These are phyloP conservation scores for Monosporozyma solicola DNA, from an alignment of 805 yeast genomes.

Conservation along the genomic window DNA sequence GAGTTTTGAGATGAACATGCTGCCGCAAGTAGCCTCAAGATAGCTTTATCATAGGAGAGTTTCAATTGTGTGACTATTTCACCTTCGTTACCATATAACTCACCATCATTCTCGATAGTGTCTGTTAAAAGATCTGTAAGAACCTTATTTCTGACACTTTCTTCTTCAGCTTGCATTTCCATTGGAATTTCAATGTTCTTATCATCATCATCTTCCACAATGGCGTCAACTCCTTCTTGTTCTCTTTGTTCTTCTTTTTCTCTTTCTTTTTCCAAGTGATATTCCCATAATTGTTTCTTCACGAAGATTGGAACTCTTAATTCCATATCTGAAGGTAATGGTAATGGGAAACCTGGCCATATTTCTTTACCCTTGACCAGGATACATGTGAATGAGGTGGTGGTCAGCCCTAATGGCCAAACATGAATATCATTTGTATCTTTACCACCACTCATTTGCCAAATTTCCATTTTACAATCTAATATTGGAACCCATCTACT, in stretches of 20 bases:
- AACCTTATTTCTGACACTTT: constrained; percentile 48
- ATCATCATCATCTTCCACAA: constrained; percentile 12
- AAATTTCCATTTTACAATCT: constrained; percentile 40
- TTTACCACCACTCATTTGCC: constrained; percentile 43
- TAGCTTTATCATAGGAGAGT: constrained; percentile 59
- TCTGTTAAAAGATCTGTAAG: constrained; percentile 57
- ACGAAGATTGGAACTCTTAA: constrained; percentile 52
- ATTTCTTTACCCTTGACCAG: constrained; percentile 55
- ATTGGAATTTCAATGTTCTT: constrained; percentile 20
- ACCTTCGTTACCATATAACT: constrained; percentile 36
- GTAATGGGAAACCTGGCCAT: constrained; percentile 77
- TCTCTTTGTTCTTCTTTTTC: constrained; percentile 22
- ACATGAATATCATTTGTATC: constrained; percentile 45
- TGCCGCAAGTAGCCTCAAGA: constrained; percentile 65
- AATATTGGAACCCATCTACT: constrained; percentile 83
- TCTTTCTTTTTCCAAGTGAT: constrained; percentile 21
- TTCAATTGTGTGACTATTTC: constrained; percentile 48
- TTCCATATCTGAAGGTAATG: constrained; percentile 73
- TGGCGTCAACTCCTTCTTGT: constrained; percentile 1
- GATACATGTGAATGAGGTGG: constrained; percentile 63
- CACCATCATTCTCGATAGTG: constrained; percentile 39
- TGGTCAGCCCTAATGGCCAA: constrained; percentile 82
- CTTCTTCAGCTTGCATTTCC: constrained; percentile 47
- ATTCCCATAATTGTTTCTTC: constrained; percentile 24
- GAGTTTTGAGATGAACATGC: constrained; percentile 61